Percentiles rank a stretch among this genome's conserved stretches.
These are phyloP conservation scores for Ascochyta lentis DNA, from an alignment of 2,329 filamentous ascomycete species.

Conservation along the genomic window DNA sequence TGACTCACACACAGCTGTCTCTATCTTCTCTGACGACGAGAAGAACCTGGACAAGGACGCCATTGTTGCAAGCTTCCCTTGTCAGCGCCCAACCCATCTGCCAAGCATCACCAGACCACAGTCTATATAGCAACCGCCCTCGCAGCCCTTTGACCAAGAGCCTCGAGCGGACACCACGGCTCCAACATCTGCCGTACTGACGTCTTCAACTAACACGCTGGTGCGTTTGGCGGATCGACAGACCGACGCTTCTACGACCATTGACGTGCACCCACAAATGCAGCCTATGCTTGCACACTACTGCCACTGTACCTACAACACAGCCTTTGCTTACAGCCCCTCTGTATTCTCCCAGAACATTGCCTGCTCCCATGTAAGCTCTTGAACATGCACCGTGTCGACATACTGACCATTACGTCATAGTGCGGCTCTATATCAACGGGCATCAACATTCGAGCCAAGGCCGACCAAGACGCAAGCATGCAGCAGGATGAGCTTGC, in stretches of 20 bases:
- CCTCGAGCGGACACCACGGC: not conserved
- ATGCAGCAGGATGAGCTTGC: conserved; percentile 82
- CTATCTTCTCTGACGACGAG: conserved; percentile 17
- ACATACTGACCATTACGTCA: conserved; percentile 46
- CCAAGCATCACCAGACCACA: conserved; percentile 12
- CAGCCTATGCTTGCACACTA: conserved; percentile 48
- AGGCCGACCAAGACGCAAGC: conserved; percentile 41
- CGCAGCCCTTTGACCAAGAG: not conserved
- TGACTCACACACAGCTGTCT: not conserved
- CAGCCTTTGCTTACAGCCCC: conserved; percentile 50
- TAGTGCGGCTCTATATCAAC: conserved; percentile 53
- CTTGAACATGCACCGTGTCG: conserved; percentile 15
- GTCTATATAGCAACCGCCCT: not conserved
- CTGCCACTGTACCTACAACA: conserved; percentile 49
- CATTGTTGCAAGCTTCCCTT: conserved; percentile 25
- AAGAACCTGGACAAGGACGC: conserved; percentile 25
- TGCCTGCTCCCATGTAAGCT: conserved; percentile 56
- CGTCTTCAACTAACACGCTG: conserved; percentile 31
- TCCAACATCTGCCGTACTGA: conserved; percentile 26
- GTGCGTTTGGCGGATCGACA: conserved; percentile 8
- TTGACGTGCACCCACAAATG: conserved; percentile 31
- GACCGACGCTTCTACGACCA: not conserved
- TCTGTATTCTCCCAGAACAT: conserved; percentile 54
- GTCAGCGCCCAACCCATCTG: conserved; percentile 34
- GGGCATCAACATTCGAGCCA: conserved; percentile 52